Evolutionary conservation across 2,329 filamentous ascomycete genomes (phyloP).

Genomic region (Cladosporium sp.): DNA sequence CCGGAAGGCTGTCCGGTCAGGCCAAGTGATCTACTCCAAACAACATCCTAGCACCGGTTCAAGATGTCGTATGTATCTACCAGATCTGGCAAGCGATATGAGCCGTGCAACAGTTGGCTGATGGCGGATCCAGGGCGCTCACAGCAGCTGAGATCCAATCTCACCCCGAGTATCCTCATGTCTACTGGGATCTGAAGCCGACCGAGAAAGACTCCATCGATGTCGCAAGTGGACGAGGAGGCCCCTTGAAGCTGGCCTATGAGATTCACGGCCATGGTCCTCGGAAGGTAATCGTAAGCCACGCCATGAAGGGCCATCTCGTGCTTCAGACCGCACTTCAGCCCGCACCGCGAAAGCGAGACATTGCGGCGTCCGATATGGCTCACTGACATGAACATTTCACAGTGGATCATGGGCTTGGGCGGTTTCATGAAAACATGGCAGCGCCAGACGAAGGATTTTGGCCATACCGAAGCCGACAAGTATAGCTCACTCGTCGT

Average conservation of each 20-base stretch:
- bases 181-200: slow-evolving; percentile 66
- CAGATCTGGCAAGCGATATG: not conserved
- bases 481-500: slow-evolving; percentile 71
- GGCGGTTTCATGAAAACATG: slow-evolving; percentile 65
- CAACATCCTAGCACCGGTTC: not conserved
- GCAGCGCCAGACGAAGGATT: slow-evolving; percentile 80
- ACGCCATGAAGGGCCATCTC: slow-evolving; percentile 34
- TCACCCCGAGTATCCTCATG: slow-evolving; percentile 64
- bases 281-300: slow-evolving; percentile 67
- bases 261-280: slow-evolving; percentile 75
- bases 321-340: slow-evolving; percentile 7
- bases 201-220: slow-evolving; percentile 56
- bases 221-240: slow-evolving; percentile 67
- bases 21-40: not conserved
- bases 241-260: slow-evolving; percentile 72
- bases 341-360: not conserved
- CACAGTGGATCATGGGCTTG: slow-evolving; percentile 75
- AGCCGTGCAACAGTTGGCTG: not conserved
- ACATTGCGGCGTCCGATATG: not conserved
- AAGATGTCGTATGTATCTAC: slow-evolving; percentile 10
- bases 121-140: slow-evolving; percentile 28
- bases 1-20: not conserved
- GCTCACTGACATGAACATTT: slow-evolving; percentile 9
- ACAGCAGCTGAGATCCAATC: slow-evolving; percentile 56
- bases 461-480: slow-evolving; percentile 66